Evolutionary conservation across 352 stramenopile genomes (phyloP), one percentile per base, ranked within the genome.

Genomic region (Pythium chondricola): DNA sequence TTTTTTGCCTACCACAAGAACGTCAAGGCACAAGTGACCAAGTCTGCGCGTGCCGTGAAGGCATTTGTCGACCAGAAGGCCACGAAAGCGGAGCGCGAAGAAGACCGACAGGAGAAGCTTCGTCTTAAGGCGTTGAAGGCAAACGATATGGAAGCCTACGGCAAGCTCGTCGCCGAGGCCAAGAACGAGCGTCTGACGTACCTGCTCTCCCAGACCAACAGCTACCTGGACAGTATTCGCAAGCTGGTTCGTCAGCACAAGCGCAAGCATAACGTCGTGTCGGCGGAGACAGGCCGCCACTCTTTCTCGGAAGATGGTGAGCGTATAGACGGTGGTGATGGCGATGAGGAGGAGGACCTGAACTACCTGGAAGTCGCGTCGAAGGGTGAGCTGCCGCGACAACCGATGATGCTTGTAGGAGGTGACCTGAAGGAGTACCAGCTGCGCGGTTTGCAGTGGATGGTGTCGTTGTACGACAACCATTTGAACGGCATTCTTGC

Each of bases 361-460:
- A 89, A 94, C 52, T 91, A 93, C 47, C 60, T 94, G 11, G 80
- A 88, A 44, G 76, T 93, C 36, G 83, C 83, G 10, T 85, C 76
- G 4, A 91, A 91, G 65, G 80, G 81, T 4, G 81, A 94, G 47
- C 55, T 93, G 24, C 81, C 83, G 25, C 76, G 83, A 8, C 96
- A 99, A 75, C 96, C 96, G 0, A 79, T 84, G 51, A 97, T 95
- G 79, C 96, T 99, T 22, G 93, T 98, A 40, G 94, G 94, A 60
- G 96, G 96, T 5, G 85, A 91, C 41, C 61, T 99, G 48, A 98
- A 98, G 49, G 83, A 97, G 43, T 99, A 99, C 62, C 97, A 99
- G 69, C 49, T 99, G 37, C 95, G 98, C 48, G 96, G 96, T 17
- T 67, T 99, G 36, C 98, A 99, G 68, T 99, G 97, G 97, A 98